Percentiles rank a stretch among this genome's conserved stretches.
Evolutionary conservation across 495 filamentous ascomycete species (phyloP).

Genomic region (Staphylotrichum longicolle): DNA sequence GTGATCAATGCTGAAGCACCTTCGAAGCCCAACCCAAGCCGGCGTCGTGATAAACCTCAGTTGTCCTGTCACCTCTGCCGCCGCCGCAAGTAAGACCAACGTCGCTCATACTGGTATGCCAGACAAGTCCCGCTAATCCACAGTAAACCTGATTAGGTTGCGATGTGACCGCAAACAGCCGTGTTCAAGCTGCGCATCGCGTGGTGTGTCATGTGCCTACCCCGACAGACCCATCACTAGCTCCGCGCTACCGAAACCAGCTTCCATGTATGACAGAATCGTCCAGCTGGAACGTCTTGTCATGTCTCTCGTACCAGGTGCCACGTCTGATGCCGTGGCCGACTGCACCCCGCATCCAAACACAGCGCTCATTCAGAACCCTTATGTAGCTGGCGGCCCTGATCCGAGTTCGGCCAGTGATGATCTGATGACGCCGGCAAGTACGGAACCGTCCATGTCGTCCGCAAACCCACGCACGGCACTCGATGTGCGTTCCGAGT

Average conservation of each 20-base stretch:
- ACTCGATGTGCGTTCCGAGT: not conserved
- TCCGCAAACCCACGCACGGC: not conserved
- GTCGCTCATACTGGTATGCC: not conserved
- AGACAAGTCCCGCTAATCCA: no score
- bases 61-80: conserved; percentile 1
- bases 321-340: not conserved
- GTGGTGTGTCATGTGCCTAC: not conserved
- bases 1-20: not conserved
- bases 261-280: conserved; percentile 6
- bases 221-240: not conserved
- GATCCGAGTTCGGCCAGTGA: no score
- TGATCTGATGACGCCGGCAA: not conserved
- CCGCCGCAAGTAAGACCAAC: not conserved
- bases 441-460: not conserved
- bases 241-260: not conserved
- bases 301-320: not conserved
- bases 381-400: not conserved
- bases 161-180: conserved; percentile 8
- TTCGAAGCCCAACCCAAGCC: not conserved
- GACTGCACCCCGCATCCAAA: not conserved
- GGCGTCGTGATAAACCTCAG: conserved; percentile 1
- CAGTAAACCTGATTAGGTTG: not conserved
- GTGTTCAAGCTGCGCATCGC: conserved; percentile 7
- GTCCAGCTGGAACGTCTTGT: conserved; percentile 9
- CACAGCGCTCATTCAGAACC: not conserved